Evolutionary conservation across 2,329 filamentous ascomycete genomes (phyloP), one percentile per base, ranked within the genome.

Genomic region (Aspergillus transmontanensis): DNA sequence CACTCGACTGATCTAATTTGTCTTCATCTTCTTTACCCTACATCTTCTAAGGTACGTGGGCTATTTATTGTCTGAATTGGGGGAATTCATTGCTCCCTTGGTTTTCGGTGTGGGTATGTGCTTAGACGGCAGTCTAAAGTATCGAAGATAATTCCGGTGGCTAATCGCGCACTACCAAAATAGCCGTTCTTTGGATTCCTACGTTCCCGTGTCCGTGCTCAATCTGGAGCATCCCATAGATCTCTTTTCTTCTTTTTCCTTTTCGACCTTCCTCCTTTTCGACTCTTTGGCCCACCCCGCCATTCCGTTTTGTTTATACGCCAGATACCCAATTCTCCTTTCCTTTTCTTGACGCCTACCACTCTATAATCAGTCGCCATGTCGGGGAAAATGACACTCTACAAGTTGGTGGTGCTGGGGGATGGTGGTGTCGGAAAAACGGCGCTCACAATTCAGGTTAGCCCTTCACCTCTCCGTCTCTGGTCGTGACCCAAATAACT

Each of bases 361-460:
- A 21, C 45, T 48, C 48, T 48, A 58, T 48, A 62, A 28, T 63
- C 58, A 56, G 62, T 70, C 75, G 84, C 75, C 79, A 95, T 95
- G 92, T 89, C 92, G 82, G 91, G 91, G 75, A 94, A 94, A 85
- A 96, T 96, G 93, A 94, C 93, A 76, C 83, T 96, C 79, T 96
- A 97, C 85, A 96, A 96, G 83, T 82, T 97, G 86, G 93, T 97
- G 87, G 93, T 97, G 82, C 84, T 97, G 68, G 94, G 93, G 73
- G 93, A 97, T 78, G 93, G 93, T 82, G 93, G 93, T 81, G 93
- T 97, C 66, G 93, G 93, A 72, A 97, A 97, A 82, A 97, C 93
- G 58, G 93, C 93, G 74, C 84, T 97, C 76, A 97, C 93, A 63
- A 97, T 97, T 76, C 93, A 89, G 82, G 86, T 85, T 72, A 64